Evolutionary conservation across 495 filamentous ascomycete species (phyloP).

Genomic region (Penicillium nucicola): DNA sequence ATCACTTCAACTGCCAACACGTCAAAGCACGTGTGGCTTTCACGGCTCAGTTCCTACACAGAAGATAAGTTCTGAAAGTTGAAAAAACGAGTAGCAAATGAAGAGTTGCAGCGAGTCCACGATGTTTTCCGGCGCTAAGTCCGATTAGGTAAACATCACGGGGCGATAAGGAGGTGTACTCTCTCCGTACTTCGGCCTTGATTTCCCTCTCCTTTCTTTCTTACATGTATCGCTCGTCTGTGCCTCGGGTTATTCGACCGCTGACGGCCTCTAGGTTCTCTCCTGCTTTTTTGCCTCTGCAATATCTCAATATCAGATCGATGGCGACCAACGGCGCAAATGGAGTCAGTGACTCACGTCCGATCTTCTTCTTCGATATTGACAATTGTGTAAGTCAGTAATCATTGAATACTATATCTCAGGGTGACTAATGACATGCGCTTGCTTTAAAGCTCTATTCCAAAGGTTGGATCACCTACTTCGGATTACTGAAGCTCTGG

Average conservation of each 20-base stretch:
- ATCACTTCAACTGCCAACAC: neutral
- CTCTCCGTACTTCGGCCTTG: neutral
- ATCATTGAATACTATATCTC: no score
- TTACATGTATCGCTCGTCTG: slow-evolving; percentile 18
- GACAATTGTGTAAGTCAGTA: slow-evolving; percentile 79
- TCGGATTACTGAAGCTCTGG: neutral
- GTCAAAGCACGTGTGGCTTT: neutral
- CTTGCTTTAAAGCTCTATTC: slow-evolving; percentile 47
- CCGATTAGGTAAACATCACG: slow-evolving; percentile 22
- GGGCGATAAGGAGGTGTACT: neutral
- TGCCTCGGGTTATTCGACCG: slow-evolving; percentile 9
- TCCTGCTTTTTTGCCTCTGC: neutral
- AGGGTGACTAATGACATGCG: slow-evolving; percentile 11
- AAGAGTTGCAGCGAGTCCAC: slow-evolving; percentile 11
- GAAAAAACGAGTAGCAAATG: neutral
- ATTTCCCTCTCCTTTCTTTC: neutral
- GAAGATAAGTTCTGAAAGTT: neutral
- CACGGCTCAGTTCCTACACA: slow-evolving; percentile 1
- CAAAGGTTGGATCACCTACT: slow-evolving; percentile 32
- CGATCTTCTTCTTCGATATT: slow-evolving; percentile 88
- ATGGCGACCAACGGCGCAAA: slow-evolving; percentile 22
- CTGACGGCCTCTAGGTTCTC: slow-evolving; percentile 1
- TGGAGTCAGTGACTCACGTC: slow-evolving; percentile 38
- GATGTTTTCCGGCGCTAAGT: slow-evolving; percentile 11
- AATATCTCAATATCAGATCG: slow-evolving; percentile 10